Base-by-base conservation (phyloP, 495 filamentous ascomycete species). In the Daldinia vernicosa region DNA sequence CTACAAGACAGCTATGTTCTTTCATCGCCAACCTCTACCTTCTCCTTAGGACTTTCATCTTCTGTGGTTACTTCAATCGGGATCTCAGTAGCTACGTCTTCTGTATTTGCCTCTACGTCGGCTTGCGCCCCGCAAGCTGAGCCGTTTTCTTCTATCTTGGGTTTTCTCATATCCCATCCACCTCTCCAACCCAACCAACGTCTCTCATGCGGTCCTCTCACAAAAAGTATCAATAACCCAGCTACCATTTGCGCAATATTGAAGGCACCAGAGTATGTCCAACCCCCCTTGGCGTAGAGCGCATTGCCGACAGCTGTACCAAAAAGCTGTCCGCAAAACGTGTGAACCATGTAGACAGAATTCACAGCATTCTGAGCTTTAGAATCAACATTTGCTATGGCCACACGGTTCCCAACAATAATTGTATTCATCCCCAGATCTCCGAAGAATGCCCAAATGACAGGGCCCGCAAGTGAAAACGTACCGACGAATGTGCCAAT, bases 331-430 rank as follows among this genome's bases (percentile, higher is more conserved):
- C 91, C 91, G 67, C 83, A 87, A 72, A 94, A 94, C 0, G 84
- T 87, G 19, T 82, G 78, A 1, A 94, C 82, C 91, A 93, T 92
- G 69, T 89, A 93, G 7, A 87, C 88, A 0, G 91, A 91, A 71
- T 93, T 93, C 15, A 92, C 84, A 3, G 90, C 75, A 73, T 92
- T 93, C 15, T 90, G 80, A 0, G 87, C 89, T 71, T 87, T 89
- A 1, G 89, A 86, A 37, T 89, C 89, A 17, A 93, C 84, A 4
- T 78, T 77, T 60, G 90, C 91, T n/a, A 93, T 91, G 0, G 87
- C 83, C 2, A 82, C 83, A 0, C 91, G 80, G 64, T 92, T 93
- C 3, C 90, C 89, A 37, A 91, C 88, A 73, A 92, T 86, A 12
- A 85, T 82, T 1, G 85, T 89, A 75, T 91, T 90, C 40, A 91